phyloP scores from a whole-genome alignment of 345 rosid species.

The Arabis hirsuta region DNA sequence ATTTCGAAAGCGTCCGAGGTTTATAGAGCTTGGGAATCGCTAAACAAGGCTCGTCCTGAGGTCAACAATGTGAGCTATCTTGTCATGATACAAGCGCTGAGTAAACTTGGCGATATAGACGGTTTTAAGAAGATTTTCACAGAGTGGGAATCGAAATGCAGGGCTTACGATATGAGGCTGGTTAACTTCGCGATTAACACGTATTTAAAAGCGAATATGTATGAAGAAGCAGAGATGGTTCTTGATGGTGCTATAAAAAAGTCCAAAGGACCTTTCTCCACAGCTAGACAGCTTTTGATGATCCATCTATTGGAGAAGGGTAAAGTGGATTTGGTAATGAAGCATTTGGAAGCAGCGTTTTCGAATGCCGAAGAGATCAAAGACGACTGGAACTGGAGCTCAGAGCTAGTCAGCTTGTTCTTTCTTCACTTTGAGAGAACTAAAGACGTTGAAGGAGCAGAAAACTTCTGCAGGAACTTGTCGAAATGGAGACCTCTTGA shows the following conservation, averaged over 20 bases:
- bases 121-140: constrained; percentile 55
- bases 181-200: constrained; percentile 52
- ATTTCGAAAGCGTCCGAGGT: constrained; percentile 59
- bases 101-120: constrained; percentile 59
- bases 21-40: constrained; percentile 58
- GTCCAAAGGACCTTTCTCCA: constrained; percentile 45
- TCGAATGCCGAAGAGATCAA: constrained; percentile 33
- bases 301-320: constrained; percentile 53
- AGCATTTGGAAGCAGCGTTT: constrained; percentile 56
- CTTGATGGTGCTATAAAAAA: constrained; percentile 50
- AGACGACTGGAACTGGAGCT: constrained; percentile 51
- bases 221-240: constrained; percentile 55
- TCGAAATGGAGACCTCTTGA: constrained; percentile 47
- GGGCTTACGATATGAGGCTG: constrained; percentile 64
- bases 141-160: constrained; percentile 71
- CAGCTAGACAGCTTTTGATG: constrained; percentile 62
- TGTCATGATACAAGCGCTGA: constrained; percentile 62
- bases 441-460: constrained; percentile 67
- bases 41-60: constrained; percentile 51
- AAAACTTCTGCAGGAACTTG: constrained; percentile 54
- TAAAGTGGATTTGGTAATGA: constrained; percentile 51
- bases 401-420: constrained; percentile 48
- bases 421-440: constrained; percentile 49
- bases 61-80: constrained; percentile 60
- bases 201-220: constrained; percentile 57